Base-by-base conservation (phyloP, 148 eudicot species). In the Simmondsia chinensis region DNA sequence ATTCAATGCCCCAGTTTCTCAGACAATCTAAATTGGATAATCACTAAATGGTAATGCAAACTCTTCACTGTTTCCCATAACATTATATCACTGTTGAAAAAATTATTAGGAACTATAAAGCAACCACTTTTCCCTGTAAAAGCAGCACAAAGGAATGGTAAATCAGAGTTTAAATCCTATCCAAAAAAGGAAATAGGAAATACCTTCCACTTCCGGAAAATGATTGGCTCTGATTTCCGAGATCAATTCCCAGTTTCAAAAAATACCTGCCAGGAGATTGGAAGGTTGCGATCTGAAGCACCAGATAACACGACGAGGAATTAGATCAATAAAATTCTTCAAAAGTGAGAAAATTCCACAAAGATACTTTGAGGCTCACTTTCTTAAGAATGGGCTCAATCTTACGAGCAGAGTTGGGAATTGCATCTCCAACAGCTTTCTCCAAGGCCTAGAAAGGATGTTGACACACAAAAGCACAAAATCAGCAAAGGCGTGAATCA, bases 201-300 rank as follows among this genome's bases (percentile, higher is more conserved):
- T 49, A 86, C 88, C 86, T 79, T 64, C 71, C 85, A 65, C 48
- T 66, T 53, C 71, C 79, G 44, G 76, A 46, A 29, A 38, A 39
- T 43, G 55, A 60, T 58, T 54, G 73, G 71, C 72, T 86, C 29
- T 48, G 47, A 68, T 54, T 55, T 60, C 73, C 94, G 64, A 51
- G 48, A 43, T 82, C 94, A 32, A 58, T 59, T 64, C 64, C 91
- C 48, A 79, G 69, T 54, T 80, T 93, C 74, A 86, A 53, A 32
- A 75, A 12, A 54, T 86, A 93, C 54, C 79, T 80, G 55, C 96
- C 96, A 7, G 96, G 66, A 46, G 94, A 60, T 67, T 77, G 80
- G 51, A 32, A 69, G 50, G 61, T 71, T 32, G 96, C 99, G 62
- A 86, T 82, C 99, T 93, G 69, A 60, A 47, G 52, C 37, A 52